A percentile compares a stretch with the other conserved stretches of the same genome.
phyloP scores from a whole-genome alignment of 2,329 filamentous ascomycete species.

The Penicillium sp. region DNA sequence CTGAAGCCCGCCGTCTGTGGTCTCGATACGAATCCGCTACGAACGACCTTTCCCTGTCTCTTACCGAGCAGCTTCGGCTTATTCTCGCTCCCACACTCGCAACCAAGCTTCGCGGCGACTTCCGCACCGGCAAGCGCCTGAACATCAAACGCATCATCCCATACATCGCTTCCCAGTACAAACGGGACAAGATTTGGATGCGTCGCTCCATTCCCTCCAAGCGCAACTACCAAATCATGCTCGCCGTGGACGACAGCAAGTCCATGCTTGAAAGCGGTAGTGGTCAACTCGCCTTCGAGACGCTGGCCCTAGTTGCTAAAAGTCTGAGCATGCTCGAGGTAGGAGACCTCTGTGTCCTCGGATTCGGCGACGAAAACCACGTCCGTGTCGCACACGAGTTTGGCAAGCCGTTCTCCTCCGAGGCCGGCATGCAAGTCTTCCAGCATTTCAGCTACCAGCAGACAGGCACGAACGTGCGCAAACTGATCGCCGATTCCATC shows the following conservation, averaged over 20 bases:
- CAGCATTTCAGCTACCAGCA: slow-evolving; percentile 81
- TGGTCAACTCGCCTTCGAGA: slow-evolving; percentile 81
- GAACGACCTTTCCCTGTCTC: slow-evolving; percentile 75
- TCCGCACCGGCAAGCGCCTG: slow-evolving; percentile 93
- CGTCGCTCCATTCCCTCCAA: slow-evolving; percentile 86
- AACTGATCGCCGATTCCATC: slow-evolving; percentile 71
- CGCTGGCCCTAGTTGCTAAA: slow-evolving; percentile 83
- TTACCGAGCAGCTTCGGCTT: slow-evolving; percentile 91
- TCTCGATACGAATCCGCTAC: slow-evolving; percentile 77
- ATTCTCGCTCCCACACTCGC: slow-evolving; percentile 92
- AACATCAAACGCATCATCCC: slow-evolving; percentile 99
- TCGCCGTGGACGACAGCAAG: slow-evolving; percentile 92
- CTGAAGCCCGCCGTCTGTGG: slow-evolving; percentile 72
- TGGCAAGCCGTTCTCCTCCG: slow-evolving; percentile 71
- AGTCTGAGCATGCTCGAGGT: slow-evolving; percentile 88
- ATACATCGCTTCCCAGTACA: slow-evolving; percentile 96
- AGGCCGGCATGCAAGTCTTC: slow-evolving; percentile 78
- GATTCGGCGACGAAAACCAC: slow-evolving; percentile 69
- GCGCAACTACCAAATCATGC: slow-evolving; percentile 92
- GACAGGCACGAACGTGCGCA: slow-evolving; percentile 76
- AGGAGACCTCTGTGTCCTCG: slow-evolving; percentile 84
- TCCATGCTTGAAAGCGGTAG: slow-evolving; percentile 83
- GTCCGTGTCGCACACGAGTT: slow-evolving; percentile 85
- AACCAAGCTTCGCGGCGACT: slow-evolving; percentile 93
- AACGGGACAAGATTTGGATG: slow-evolving; percentile 99